These are phyloP conservation scores for Exophiala sp. DNA, from an alignment of 2,329 filamentous ascomycete species.

Conservation along the genomic window DNA sequence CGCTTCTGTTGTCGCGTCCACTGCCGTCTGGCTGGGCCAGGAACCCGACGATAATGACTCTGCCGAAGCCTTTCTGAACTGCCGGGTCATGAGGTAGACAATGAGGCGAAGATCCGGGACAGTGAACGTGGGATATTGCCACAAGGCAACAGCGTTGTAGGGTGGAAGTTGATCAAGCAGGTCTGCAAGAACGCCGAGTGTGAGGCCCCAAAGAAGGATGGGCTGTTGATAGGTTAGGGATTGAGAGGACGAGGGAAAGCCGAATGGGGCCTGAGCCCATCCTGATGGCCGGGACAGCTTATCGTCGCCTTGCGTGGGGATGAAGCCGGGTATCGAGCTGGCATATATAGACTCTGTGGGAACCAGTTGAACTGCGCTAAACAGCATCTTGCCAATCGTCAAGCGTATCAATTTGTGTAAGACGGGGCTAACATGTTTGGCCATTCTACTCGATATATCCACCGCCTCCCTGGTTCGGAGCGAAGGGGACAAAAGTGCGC, in stretches of 20 bases:
- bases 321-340: slow-evolving; percentile 48
- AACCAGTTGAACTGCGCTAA: slow-evolving; percentile 57
- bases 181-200: slow-evolving; percentile 61
- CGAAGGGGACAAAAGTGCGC: slow-evolving; percentile 53
- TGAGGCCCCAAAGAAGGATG: slow-evolving; percentile 62
- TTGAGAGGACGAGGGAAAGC: slow-evolving; percentile 25
- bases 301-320: slow-evolving; percentile 34
- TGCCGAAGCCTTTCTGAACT: slow-evolving; percentile 50
- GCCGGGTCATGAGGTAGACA: slow-evolving; percentile 55
- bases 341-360: slow-evolving; percentile 58
- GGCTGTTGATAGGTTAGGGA: slow-evolving; percentile 37
- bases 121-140: slow-evolving; percentile 65
- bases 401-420: slow-evolving; percentile 51
- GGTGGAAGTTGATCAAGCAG: slow-evolving; percentile 63
- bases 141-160: slow-evolving; percentile 54
- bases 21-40: slow-evolving; percentile 34
- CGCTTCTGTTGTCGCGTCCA: slow-evolving; percentile 30
- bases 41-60: slow-evolving; percentile 33
- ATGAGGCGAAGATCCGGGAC: slow-evolving; percentile 55
- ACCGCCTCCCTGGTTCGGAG: slow-evolving; percentile 59
- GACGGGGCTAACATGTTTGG: slow-evolving; percentile 50
- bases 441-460: slow-evolving; percentile 58
- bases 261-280: slow-evolving; percentile 25
- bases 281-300: slow-evolving; percentile 26
- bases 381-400: slow-evolving; percentile 61